Base-by-base conservation (phyloP, 2,329 filamentous ascomycete species). In the Balansia obtecta region DNA sequence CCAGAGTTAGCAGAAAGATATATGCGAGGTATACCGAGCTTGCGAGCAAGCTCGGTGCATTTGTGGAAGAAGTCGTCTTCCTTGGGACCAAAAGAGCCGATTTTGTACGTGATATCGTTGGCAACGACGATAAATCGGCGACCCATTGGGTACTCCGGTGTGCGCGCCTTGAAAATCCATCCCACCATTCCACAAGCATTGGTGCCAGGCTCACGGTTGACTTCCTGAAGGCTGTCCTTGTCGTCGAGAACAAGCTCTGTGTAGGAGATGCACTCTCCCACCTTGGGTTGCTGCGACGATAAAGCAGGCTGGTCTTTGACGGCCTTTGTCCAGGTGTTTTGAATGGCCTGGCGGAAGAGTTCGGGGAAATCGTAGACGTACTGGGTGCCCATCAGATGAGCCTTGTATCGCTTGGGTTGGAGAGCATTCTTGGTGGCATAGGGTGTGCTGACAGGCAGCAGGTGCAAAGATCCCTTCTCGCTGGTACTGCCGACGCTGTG, bases 361-460 rank as follows among this genome's bases (percentile, higher is more conserved):
- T 98, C 93, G 32, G 93, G 93, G 85, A 98, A 98, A 70, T 98
- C 93, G 68, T 98, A 98, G 50, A 97, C 93, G 66, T 96, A 98
- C 71, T 98, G 93, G 30, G 93, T 98, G 56, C 93, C 93, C 90
- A 98, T 96, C 55, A 97, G 75, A 67, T 98, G 93, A 58, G 93
- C 93, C 84, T 95, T 96, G 83, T 98, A 97, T 61, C 93, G 83
- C 83, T 97, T 97, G 55, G 93, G 93, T 73, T 98, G 93, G 54
- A 98, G 79, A 76, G 90, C 95, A 70, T 96, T 94, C 82, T 98
- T 98, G 64, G 91, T 96, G 38, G 91, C 85, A 70, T 98, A 98
- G 20, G 93, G 89, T 3, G 89, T 90, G 43, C 83, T 86, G 57
- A 97, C 90, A 5, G 90, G 82, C 63, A 94, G 80, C 68, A 98